A percentile compares a stretch with the other conserved stretches of the same genome.
These are phyloP conservation scores for Yarrowia yakushimensis DNA, from an alignment of 805 yeast genomes.

Conservation along the genomic window DNA sequence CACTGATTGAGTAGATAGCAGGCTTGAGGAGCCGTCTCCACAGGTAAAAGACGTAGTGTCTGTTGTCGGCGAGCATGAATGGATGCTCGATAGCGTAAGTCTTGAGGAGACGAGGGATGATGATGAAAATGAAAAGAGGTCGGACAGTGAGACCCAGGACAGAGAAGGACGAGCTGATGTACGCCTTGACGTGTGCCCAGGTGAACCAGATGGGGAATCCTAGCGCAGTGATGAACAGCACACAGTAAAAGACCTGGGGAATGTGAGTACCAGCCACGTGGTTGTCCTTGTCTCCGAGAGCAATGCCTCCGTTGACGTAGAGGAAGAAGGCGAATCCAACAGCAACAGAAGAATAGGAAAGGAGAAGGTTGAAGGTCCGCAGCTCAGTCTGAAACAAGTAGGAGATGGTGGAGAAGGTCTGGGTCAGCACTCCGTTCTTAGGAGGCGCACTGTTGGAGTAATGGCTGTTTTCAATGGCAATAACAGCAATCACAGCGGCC, in stretches of 20 bases:
- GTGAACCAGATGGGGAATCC: slow-evolving; percentile 74
- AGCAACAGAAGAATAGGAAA: slow-evolving; percentile 45
- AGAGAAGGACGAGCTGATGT: slow-evolving; percentile 1
- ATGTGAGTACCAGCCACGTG: slow-evolving; percentile 69
- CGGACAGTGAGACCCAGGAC: slow-evolving; percentile 21
- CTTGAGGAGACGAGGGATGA: background rate
- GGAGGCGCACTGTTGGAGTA: slow-evolving; percentile 9
- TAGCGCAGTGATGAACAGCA: slow-evolving; percentile 58
- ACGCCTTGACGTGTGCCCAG: background rate
- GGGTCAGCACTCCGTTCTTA: background rate
- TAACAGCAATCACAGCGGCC: slow-evolving; percentile 59
- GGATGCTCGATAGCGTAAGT: slow-evolving; percentile 72
- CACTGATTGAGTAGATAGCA: slow-evolving; percentile 21
- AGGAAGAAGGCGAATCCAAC: slow-evolving; percentile 56
- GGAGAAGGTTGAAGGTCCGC: slow-evolving; percentile 2
- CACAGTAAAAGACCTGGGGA: slow-evolving; percentile 79
- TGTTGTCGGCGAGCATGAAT: slow-evolving; percentile 85
- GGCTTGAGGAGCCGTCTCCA: slow-evolving; percentile 62
- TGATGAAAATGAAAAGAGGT: background rate
- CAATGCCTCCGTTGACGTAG: slow-evolving; percentile 70
- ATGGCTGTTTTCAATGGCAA: slow-evolving; percentile 11
- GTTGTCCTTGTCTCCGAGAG: slow-evolving; percentile 88
- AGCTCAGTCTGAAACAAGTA: slow-evolving; percentile 30
- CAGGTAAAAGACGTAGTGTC: slow-evolving; percentile 88
- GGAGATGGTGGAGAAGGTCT: background rate